Base-by-base conservation (phyloP, 1,284 basidiomycete species). In the Wallemia mellicola region DNA sequence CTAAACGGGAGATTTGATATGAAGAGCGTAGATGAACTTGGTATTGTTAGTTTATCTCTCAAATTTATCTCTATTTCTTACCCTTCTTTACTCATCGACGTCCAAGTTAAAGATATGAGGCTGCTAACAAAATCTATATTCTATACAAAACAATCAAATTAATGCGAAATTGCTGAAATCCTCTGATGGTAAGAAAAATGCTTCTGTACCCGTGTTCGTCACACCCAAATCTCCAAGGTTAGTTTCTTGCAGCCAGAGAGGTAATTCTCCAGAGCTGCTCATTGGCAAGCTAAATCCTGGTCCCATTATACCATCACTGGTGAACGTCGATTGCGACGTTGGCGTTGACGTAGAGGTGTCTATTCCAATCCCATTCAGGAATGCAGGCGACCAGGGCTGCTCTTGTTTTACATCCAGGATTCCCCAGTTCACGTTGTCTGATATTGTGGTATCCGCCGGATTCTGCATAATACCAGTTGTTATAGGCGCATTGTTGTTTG, bases 1-100 rank as follows among this genome's bases (percentile, higher is more conserved):
- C 80, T 79, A 67, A 86, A 91, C 0, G 89, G 86, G 22, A 95
- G 71, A 26, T 71, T 70, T 5, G 73, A 73, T 32, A 71, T 65
- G 61, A 71, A 71, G 27, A 72, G 65, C 15, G 71, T 72, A 3
- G 70, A 59, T 14, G 58, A 59, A 2, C 60, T 62, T 32, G 19
- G 30, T 9, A 32, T 32, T 7, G 19, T n/a, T n/a, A n/a, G n/a
- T n/a, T n/a, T n/a, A n/a, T n/a, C n/a, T n/a, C n/a, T n/a, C n/a
- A n/a, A n/a, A n/a, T n/a, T n/a, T n/a, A n/a, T n/a, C n/a, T n/a
- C n/a, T n/a, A n/a, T n/a, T n/a, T n/a, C n/a, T n/a, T n/a, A n/a
- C n/a, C n/a, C n/a, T n/a, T n/a, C n/a, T n/a, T n/a, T n/a, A n/a
- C n/a, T n/a, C n/a, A n/a, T n/a, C n/a, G n/a, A n/a, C n/a, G n/a